Percentiles rank a stretch among this genome's conserved stretches.
Evolutionary conservation across 106 monocot species (phyloP).

Genomic region (Hemerocallis citrina): DNA sequence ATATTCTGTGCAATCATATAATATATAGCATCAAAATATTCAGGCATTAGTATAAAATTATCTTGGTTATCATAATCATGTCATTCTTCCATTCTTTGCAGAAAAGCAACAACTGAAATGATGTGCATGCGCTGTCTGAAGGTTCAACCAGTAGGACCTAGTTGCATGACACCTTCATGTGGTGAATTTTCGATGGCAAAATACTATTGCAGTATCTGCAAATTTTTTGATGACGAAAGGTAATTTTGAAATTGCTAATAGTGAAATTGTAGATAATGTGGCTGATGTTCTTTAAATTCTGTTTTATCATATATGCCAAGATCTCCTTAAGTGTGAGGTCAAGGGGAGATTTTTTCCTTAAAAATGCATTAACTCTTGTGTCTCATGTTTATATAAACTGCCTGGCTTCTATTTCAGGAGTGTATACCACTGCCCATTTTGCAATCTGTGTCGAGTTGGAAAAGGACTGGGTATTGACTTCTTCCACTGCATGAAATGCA

Average conservation of each 20-base stretch:
- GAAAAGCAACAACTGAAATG: conserved; percentile 91
- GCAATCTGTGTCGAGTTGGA: conserved; percentile 95
- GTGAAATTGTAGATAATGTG: not conserved
- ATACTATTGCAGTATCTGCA: conserved; percentile 97
- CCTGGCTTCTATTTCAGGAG: conserved; percentile 34
- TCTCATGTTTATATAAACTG: not conserved
- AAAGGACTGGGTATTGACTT: conserved; percentile 93
- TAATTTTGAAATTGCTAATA: conserved; percentile 26
- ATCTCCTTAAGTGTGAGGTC: no score
- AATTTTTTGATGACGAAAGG: conserved; percentile 99
- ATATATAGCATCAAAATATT: no score
- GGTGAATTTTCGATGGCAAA: conserved; percentile 83
- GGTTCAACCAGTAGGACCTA: conserved; percentile 71
- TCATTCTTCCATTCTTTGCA: conserved; percentile 19
- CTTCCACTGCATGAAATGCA: conserved; percentile 98
- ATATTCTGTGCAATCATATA: no score
- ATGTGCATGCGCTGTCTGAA: conserved; percentile 96
- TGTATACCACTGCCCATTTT: conserved; percentile 98
- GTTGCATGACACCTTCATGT: conserved; percentile 74
- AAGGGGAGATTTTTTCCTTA: no score
- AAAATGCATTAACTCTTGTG: not conserved
- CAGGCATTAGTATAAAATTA: no score
- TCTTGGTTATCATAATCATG: not conserved
- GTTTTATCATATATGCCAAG: no score
- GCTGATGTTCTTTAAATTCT: not conserved